Evolutionary conservation across 345 rosid species (phyloP).

Genomic region (Euclidium syriacum): DNA sequence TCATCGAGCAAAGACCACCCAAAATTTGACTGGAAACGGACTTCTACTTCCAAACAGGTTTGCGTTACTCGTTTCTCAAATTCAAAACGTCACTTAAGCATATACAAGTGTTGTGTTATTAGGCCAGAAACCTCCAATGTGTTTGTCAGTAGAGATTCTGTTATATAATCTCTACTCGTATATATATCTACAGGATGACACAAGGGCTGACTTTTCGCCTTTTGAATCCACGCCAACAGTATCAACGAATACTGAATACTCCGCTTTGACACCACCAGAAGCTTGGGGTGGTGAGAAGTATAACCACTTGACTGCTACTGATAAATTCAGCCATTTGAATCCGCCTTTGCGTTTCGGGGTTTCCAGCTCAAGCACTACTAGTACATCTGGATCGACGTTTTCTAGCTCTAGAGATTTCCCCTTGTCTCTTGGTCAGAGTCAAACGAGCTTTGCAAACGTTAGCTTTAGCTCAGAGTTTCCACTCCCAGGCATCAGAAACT

Average conservation of each 20-base stretch:
- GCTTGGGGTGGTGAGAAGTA: constrained; percentile 85
- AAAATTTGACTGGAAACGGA: constrained; percentile 77
- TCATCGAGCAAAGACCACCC: constrained; percentile 60
- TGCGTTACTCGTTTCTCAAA: constrained; percentile 8
- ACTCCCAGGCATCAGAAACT: constrained; percentile 38
- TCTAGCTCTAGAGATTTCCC: constrained; percentile 53
- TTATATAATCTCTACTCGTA: not conserved
- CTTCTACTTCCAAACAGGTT: constrained; percentile 69
- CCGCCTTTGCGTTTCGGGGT: constrained; percentile 56
- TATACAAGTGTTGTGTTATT: not conserved
- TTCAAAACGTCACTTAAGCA: not conserved
- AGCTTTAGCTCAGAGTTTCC: constrained; percentile 32
- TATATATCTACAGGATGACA: constrained; percentile 47
- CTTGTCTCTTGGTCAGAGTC: constrained; percentile 35
- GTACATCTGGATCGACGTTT: constrained; percentile 46
- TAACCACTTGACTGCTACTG: constrained; percentile 35
- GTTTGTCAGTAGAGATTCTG: not conserved
- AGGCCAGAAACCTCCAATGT: not conserved
- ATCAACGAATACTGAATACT: constrained; percentile 53
- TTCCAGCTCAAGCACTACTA: constrained; percentile 39
- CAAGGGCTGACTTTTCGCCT: constrained; percentile 29
- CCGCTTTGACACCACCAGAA: constrained; percentile 79
- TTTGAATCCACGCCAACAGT: constrained; percentile 42
- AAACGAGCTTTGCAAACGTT: constrained; percentile 19
- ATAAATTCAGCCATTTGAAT: constrained; percentile 41